These are phyloP conservation scores for Corymbia citriodora DNA, from an alignment of 441 rosid species.

Conservation along the genomic window DNA sequence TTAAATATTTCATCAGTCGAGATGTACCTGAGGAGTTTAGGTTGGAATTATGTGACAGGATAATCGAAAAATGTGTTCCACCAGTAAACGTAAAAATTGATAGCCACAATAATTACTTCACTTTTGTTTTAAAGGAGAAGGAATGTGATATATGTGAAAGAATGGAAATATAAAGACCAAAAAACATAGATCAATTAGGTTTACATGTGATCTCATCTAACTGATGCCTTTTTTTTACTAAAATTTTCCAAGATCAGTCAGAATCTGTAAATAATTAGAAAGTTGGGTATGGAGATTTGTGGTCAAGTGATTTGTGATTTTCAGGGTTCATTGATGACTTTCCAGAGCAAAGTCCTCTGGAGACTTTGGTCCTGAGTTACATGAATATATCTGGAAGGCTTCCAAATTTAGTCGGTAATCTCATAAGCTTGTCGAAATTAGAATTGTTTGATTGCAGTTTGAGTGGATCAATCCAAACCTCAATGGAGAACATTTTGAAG, in stretches of 20 bases:
- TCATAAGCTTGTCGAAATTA: conserved; percentile 11
- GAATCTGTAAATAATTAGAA: not conserved
- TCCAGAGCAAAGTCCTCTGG: conserved; percentile 3
- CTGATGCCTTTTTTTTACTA: not conserved
- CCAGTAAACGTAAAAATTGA: too few species aligned
- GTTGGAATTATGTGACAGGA: not conserved
- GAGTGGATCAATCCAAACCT: conserved; percentile 16
- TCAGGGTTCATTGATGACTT: too few species aligned
- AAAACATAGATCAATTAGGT: not conserved
- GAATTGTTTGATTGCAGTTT: conserved; percentile 14
- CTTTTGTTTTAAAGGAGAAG: not conserved
- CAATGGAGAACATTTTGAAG: conserved; percentile 9
- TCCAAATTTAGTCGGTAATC: conserved; percentile 24
- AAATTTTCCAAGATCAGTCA: not conserved
- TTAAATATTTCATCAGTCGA: not conserved
- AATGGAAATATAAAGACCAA: not conserved
- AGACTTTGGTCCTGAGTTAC: not conserved
- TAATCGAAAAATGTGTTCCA: too few species aligned
- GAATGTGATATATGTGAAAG: not conserved
- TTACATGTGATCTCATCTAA: not conserved
- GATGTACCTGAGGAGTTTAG: too few species aligned
- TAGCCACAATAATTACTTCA: not conserved
- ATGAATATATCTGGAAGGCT: conserved; percentile 20
- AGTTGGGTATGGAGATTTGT: not conserved
- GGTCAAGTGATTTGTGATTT: too few species aligned